Evolutionary conservation across 2,329 filamentous ascomycete species (phyloP), one percentile per base, ranked within the genome.

Genomic region (Pseudogymnoascus sp.): DNA sequence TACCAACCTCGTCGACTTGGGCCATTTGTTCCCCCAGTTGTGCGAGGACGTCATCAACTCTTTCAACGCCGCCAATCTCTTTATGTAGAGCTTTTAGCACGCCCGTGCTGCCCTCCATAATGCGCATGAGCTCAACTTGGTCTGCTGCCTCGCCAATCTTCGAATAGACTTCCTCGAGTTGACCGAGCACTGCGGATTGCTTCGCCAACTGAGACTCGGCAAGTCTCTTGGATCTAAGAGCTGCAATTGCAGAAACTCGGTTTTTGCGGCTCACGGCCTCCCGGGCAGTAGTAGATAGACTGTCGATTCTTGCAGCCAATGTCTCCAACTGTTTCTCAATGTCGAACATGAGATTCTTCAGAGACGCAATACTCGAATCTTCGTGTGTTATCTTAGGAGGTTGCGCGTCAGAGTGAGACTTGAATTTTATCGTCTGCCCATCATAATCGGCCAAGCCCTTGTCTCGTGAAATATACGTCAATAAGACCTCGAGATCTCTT

Each of bases 101-200:
- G 35, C 82, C 82, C 0, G 88, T 85, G 66, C 90, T 91, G 15
- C 87, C 83, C 71, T 91, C 85, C 87, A 99, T 93, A 5, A 92
- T 87, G 65, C 84, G 83, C 8, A 97, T 86, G 13, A 97, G 83
- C 69, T 91, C 88, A 8, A 96, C 86, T 67, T 97, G 90, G 74
- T 93, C 90, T 0, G 86, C 83, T 0, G 95, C 95, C 74, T 93
- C 87, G 73, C 96, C 88, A 62, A 99, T 90, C 71, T 88, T 89
- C n/a, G 82, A 76, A 62, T 91, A 89, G 0, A 96, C 87, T 66
- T 90, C 86, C 75, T 97, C 92, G 1, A 99, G 82, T 75, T 96
- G 92, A 44, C 81, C 79, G 1, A 96, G 82, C 0, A 90, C 90
- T 8, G 87, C 86, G 31, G 87, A 85, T 11, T 93, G 86, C 67